Percentiles rank a stretch among this genome's conserved stretches.
Evolutionary conservation across 805 yeast species (phyloP).

Genomic region (Myxozyma neglecta): DNA sequence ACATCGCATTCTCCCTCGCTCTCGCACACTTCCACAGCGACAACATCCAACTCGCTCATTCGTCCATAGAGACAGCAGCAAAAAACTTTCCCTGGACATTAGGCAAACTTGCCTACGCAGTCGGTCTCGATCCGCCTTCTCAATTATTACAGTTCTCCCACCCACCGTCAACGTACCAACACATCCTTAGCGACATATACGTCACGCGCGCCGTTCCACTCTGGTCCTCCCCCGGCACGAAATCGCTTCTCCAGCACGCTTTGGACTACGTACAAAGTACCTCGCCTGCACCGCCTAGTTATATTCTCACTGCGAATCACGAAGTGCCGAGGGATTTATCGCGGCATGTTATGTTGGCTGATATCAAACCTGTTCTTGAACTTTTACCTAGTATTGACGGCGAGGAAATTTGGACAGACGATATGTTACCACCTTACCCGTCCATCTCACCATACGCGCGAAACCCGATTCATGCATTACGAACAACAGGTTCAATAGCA

Average conservation of each 20-base stretch:
- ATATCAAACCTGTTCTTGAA: conserved; percentile 31
- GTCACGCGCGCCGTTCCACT: conserved; percentile 28
- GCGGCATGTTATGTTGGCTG: conserved; percentile 34
- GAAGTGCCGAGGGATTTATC: conserved; percentile 30
- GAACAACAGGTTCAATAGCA: neutral
- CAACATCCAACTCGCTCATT: conserved; percentile 48
- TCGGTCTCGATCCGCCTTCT: conserved; percentile 38
- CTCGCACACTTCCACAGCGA: conserved; percentile 53
- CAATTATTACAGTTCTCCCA: conserved; percentile 19
- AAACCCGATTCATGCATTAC: neutral
- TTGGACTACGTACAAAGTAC: conserved; percentile 2
- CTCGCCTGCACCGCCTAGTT: conserved; percentile 13
- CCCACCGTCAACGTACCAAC: conserved; percentile 30
- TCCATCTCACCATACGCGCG: conserved; percentile 31
- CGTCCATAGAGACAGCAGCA: conserved; percentile 53
- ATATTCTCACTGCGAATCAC: conserved; percentile 2
- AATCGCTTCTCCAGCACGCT: conserved; percentile 19
- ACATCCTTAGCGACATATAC: conserved; percentile 30
- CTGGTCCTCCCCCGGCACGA: conserved; percentile 32
- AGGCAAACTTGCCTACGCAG: conserved; percentile 48
- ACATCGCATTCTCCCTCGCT: conserved; percentile 64
- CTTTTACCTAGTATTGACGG: conserved; percentile 31
- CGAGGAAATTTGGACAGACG: conserved; percentile 34
- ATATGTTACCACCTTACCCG: conserved; percentile 35
- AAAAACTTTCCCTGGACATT: conserved; percentile 59